Percentiles rank a stretch among this genome's conserved stretches.
phyloP scores from a whole-genome alignment of 139 green algal genomes.

The Limnomonas spitsbergensis region DNA sequence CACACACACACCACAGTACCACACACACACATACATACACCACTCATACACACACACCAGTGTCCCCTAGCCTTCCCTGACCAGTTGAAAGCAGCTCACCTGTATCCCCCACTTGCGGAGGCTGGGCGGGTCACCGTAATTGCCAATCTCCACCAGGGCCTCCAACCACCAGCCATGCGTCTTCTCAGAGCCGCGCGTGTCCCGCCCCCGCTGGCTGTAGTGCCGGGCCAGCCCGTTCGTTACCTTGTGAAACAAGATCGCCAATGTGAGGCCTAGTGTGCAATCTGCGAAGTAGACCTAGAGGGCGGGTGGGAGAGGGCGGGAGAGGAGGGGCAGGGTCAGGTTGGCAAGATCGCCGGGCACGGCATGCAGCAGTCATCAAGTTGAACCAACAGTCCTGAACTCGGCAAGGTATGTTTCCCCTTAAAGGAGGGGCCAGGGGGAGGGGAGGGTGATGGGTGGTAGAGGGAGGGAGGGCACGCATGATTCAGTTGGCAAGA shows the following conservation, averaged over 20 bases:
- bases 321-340: no score
- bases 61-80: not conserved
- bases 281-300: slow-evolving; percentile 33
- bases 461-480: no score
- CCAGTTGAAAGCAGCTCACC: no score
- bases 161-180: slow-evolving; percentile 5
- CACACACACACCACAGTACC: not conserved
- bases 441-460: no score
- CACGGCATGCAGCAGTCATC: no score
- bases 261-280: slow-evolving; percentile 34
- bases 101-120: slow-evolving; percentile 20
- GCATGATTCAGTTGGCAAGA: no score
- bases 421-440: no score
- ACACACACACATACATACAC: not conserved
- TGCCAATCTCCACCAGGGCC: slow-evolving; percentile 23
- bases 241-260: slow-evolving; percentile 33
- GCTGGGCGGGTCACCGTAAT: slow-evolving; percentile 21
- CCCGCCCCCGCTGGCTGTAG: not conserved
- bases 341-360: no score
- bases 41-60: no score
- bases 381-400: no score
- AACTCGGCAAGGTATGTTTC: no score
- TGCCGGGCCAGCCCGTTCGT: not conserved
- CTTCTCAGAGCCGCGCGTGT: not conserved
- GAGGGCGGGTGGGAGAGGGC: not conserved